A percentile compares a stretch with the other conserved stretches of the same genome.
Evolutionary conservation across 2,329 filamentous ascomycete genomes (phyloP).

Genomic region (Pseudonectria foliicola): DNA sequence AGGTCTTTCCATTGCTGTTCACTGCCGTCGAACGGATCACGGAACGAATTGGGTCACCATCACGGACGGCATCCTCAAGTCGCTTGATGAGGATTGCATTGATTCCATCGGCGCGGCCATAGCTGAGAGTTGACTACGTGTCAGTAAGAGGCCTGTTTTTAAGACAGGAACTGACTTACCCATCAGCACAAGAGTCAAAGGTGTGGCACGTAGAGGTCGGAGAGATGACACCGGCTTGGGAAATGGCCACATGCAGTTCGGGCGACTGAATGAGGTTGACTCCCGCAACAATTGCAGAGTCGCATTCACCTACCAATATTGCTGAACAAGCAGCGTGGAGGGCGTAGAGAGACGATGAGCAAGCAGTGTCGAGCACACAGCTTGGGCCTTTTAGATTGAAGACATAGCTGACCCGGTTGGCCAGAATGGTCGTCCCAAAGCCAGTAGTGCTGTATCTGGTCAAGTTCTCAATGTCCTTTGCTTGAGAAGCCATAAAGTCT

Average conservation of each 20-base stretch:
- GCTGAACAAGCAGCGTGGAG: slow-evolving; percentile 17
- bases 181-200: slow-evolving; percentile 27
- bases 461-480: slow-evolving; percentile 2
- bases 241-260: slow-evolving; percentile 12
- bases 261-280: slow-evolving; percentile 26
- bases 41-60: slow-evolving; percentile 6
- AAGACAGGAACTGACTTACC: slow-evolving; percentile 30
- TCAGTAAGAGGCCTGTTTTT: too few relatives aligned
- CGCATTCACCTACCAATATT: slow-evolving; percentile 25
- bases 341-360: slow-evolving; percentile 28
- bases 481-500: neutral
- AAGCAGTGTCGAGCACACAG: slow-evolving; percentile 27
- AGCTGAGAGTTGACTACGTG: too few relatives aligned
- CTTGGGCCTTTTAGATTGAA: slow-evolving; percentile 31
- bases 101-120: neutral
- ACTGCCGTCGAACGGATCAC: slow-evolving; percentile 4
- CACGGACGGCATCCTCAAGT: slow-evolving; percentile 3
- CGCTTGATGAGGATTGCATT: slow-evolving; percentile 2
- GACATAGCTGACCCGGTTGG: slow-evolving; percentile 29
- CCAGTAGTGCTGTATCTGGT: too few relatives aligned
- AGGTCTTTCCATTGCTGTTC: slow-evolving; percentile 4
- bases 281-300: slow-evolving; percentile 28
- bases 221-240: slow-evolving; percentile 14
- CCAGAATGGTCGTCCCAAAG: slow-evolving; percentile 25
- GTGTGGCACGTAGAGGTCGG: slow-evolving; percentile 21